phyloP scores from a whole-genome alignment of 306 rosid species.

The Arachis stenosperma region DNA sequence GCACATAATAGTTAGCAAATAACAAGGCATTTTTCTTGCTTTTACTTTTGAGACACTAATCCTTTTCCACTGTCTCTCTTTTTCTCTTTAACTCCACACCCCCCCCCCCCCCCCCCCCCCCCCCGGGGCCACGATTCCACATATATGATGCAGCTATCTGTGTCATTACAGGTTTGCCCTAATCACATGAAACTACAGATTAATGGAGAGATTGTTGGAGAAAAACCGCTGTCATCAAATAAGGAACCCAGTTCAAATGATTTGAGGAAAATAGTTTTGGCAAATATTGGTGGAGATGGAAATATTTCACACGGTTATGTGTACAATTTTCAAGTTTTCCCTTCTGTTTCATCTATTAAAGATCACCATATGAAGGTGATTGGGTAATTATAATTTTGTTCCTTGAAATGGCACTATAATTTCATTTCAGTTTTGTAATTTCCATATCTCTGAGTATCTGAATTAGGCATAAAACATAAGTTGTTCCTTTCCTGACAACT shows the following conservation, averaged over 20 bases:
- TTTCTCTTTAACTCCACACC: not conserved
- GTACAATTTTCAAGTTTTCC: slow-evolving; percentile 60
- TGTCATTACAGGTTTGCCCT: slow-evolving; percentile 62
- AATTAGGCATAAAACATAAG: slow-evolving; percentile 17
- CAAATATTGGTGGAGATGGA: slow-evolving; percentile 57
- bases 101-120: no score
- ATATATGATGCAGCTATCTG: slow-evolving; percentile 31
- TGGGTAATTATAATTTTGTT: slow-evolving; percentile 11
- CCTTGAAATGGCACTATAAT: slow-evolving; percentile 23
- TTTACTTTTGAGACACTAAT: slow-evolving; percentile 16
- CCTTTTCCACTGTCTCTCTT: slow-evolving; percentile 6
- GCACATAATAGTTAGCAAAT: slow-evolving; percentile 9
- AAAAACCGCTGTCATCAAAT: slow-evolving; percentile 44
- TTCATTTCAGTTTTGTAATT: slow-evolving; percentile 2
- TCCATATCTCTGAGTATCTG: slow-evolving; percentile 16
- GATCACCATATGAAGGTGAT: slow-evolving; percentile 66
- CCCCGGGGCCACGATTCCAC: not conserved
- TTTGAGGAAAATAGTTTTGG: slow-evolving; percentile 56
- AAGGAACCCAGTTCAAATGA: slow-evolving; percentile 45
- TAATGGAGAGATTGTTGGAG: slow-evolving; percentile 69
- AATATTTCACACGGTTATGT: slow-evolving; percentile 61
- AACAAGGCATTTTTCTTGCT: slow-evolving; percentile 18
- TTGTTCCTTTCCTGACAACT: slow-evolving; percentile 33
- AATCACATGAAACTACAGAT: slow-evolving; percentile 63
- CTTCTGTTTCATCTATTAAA: slow-evolving; percentile 50